Evolutionary conservation across 2,329 filamentous ascomycete species (phyloP).

Genomic region (Furcasterigmium furcatum): DNA sequence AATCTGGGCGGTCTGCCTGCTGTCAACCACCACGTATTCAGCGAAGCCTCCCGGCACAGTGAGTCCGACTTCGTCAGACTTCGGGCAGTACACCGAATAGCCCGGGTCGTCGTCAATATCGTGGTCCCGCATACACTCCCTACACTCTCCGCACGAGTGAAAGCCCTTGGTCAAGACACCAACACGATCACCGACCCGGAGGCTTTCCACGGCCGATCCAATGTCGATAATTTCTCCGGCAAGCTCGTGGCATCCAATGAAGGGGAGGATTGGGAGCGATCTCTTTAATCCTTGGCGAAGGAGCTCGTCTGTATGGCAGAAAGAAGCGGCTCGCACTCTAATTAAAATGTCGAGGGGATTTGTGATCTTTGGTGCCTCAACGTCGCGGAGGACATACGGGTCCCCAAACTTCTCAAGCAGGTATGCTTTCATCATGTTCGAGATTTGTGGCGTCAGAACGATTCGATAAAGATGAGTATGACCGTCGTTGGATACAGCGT

Average conservation of each 20-base stretch:
- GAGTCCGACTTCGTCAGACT: constrained; percentile 18
- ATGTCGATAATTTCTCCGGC: constrained; percentile 35
- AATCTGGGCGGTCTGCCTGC: constrained; percentile 25
- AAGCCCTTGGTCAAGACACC: constrained; percentile 37
- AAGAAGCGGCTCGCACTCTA: constrained; percentile 41
- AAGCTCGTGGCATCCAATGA: constrained; percentile 41
- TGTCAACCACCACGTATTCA: constrained; percentile 38
- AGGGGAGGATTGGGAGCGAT: constrained; percentile 30
- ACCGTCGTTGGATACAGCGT: no score
- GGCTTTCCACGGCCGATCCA: constrained; percentile 7
- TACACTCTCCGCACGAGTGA: constrained; percentile 34
- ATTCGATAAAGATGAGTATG: no score
- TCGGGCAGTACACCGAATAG: constrained; percentile 34
- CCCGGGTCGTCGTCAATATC: constrained; percentile 25
- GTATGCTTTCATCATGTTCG: no score
- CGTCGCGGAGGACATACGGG: constrained; percentile 30
- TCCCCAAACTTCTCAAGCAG: constrained; percentile 32
- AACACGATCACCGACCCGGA: constrained; percentile 24
- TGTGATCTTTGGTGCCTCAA: constrained; percentile 26
- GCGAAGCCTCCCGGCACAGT: constrained; percentile 29
- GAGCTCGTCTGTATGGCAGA: constrained; percentile 37
- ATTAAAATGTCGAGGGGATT: constrained; percentile 36
- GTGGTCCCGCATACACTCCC: constrained; percentile 26
- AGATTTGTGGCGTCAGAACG: no score
- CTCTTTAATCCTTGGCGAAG: constrained; percentile 15